Conservation (phyloP, 768 basidiomycete genomes). For the Leucosporidium scottii region DNA sequence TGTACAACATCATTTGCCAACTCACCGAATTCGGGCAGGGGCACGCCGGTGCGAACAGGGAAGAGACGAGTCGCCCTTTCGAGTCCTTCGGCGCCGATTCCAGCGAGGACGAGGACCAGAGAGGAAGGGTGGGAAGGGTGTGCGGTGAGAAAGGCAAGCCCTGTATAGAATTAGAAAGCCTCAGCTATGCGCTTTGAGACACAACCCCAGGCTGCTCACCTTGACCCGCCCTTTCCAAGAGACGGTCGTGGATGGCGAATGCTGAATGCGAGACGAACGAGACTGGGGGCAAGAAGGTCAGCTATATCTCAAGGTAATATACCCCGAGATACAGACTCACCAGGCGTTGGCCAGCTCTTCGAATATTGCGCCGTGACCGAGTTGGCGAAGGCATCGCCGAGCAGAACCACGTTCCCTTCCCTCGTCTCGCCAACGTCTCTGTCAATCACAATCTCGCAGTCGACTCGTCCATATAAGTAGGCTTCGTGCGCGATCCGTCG, state of each 20-base stretch:
- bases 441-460: neutral
- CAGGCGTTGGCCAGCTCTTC: neutral
- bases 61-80: conserved; percentile 68
- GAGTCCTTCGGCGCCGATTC: conserved; percentile 53
- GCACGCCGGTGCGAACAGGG: conserved; percentile 73
- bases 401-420: neutral
- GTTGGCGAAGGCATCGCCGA: neutral
- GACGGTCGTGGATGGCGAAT: neutral
- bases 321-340: neutral
- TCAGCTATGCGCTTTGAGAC: no score
- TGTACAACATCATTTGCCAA: no score
- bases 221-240: neutral
- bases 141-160: neutral
- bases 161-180: neutral
- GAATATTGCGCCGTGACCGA: neutral
- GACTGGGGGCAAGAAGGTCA: neutral
- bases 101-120: conserved; percentile 55
- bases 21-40: conserved; percentile 62
- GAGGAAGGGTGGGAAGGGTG: neutral
- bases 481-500: neutral
- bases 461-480: neutral
- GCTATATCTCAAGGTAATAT: neutral
- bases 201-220: neutral
- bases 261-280: neutral
- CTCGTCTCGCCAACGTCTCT: neutral